phyloP scores from a whole-genome alignment of 768 basidiomycete species.

The Boletus bicolor region DNA sequence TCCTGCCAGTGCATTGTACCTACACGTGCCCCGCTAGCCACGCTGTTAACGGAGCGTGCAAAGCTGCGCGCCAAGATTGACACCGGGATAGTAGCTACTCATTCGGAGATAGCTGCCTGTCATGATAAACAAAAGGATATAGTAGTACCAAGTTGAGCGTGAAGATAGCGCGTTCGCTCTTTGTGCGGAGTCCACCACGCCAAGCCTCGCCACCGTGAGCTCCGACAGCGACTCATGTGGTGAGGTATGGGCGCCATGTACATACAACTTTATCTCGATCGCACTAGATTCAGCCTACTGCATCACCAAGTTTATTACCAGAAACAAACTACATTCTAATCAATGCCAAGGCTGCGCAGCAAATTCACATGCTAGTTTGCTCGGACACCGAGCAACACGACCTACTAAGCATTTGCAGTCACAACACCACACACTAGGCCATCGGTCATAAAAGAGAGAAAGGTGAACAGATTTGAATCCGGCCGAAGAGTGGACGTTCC shows the following conservation, averaged over 20 bases:
- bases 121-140: conserved; percentile 1
- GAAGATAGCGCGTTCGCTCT: conserved; percentile 1
- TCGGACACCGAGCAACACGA: background rate
- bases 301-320: background rate
- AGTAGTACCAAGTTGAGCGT: background rate
- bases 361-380: background rate
- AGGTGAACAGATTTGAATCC: background rate
- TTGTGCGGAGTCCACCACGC: conserved; percentile 9
- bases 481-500: background rate
- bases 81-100: conserved; percentile 10
- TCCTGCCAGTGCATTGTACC: background rate
- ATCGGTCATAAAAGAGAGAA: background rate
- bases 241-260: background rate
- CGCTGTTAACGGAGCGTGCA: background rate
- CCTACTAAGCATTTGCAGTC: background rate
- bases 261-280: background rate
- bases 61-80: conserved; percentile 13
- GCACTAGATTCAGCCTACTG: background rate
- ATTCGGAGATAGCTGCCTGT: background rate
- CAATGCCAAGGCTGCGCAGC: background rate
- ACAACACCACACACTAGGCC: background rate
- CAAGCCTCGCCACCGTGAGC: background rate
- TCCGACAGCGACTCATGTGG: background rate
- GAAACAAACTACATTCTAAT: background rate
- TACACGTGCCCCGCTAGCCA: background rate